Percentiles rank a stretch among this genome's conserved stretches.
Evolutionary conservation across 2,329 filamentous ascomycete species (phyloP).

Genomic region (Ceratocystis diversiconidia): DNA sequence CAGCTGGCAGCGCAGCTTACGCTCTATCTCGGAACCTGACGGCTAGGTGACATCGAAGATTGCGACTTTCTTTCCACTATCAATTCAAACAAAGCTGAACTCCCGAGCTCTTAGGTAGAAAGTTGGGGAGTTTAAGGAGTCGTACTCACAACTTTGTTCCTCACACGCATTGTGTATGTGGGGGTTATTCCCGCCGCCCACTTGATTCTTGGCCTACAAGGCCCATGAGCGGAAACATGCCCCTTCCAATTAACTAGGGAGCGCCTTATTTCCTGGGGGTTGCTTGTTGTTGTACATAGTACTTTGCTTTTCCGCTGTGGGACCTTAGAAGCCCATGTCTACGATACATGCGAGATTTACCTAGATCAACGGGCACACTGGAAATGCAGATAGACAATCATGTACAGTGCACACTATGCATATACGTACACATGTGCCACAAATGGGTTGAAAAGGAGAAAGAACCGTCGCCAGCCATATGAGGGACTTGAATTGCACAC

Average conservation of each 20-base stretch:
- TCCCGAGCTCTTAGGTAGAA: neutral
- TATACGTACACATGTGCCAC: neutral
- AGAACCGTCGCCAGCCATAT: neutral
- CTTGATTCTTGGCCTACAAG: neutral
- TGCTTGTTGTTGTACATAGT: neutral
- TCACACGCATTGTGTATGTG: too few relatives aligned
- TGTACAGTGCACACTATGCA: neutral
- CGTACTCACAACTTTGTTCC: neutral
- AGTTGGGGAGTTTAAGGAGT: neutral
- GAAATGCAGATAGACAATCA: neutral
- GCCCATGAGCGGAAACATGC: neutral
- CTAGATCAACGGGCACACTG: neutral
- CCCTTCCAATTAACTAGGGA: neutral
- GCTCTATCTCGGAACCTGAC: neutral
- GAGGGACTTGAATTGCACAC: neutral
- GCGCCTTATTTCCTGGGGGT: neutral
- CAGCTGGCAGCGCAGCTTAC: neutral
- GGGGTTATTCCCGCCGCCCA: neutral
- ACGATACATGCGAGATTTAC: slow-evolving; percentile 6
- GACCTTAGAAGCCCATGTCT: neutral
- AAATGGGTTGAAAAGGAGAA: neutral
- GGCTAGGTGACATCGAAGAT: slow-evolving; percentile 2
- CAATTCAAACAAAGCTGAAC: neutral
- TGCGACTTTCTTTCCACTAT: neutral
- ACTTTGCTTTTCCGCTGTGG: neutral